Evolutionary conservation across 1,139 yeast genomes (phyloP).

Genomic region (Yamadazyma dendronema): DNA sequence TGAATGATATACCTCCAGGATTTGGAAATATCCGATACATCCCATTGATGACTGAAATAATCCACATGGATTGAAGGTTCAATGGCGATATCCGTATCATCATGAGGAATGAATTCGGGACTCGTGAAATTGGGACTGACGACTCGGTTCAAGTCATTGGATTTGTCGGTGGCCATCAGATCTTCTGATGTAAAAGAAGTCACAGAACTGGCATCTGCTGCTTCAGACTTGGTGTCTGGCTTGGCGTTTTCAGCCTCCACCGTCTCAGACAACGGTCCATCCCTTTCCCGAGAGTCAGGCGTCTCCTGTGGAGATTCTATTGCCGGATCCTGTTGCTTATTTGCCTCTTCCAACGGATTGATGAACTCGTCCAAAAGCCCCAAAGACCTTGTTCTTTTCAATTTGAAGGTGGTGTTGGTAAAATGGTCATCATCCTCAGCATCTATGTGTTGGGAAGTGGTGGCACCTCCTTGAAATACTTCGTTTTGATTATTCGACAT

Average conservation of each 20-base stretch:
- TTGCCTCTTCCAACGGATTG: constrained; percentile 26
- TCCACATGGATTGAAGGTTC: constrained; percentile 92
- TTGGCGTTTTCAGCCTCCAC: constrained; percentile 1
- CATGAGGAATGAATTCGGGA: constrained; percentile 61
- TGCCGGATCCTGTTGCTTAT: constrained; percentile 5
- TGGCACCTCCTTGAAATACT: constrained; percentile 49
- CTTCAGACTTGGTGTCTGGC: background rate
- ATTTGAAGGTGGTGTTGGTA: constrained; percentile 66
- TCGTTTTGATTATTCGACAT: constrained; percentile 20
- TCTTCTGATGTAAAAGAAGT: background rate
- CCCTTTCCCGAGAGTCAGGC: background rate
- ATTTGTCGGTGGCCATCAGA: background rate
- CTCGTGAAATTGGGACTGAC: constrained; percentile 15
- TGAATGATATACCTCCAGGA: constrained; percentile 92
- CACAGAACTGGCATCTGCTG: background rate
- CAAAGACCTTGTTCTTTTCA: constrained; percentile 81
- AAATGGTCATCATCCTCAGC: constrained; percentile 74
- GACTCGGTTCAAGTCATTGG: background rate
- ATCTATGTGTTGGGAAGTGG: constrained; percentile 60
- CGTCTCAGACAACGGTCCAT: background rate
- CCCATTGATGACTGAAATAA: constrained; percentile 93
- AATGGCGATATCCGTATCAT: constrained; percentile 75
- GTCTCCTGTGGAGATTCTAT: background rate
- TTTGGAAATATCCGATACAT: constrained; percentile 85
- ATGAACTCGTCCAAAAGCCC: constrained; percentile 77